A percentile compares a stretch with the other conserved stretches of the same genome.
These are phyloP conservation scores for Helichrysum umbraculigerum DNA, from an alignment of 129 eudicot genomes.

Conservation along the genomic window DNA sequence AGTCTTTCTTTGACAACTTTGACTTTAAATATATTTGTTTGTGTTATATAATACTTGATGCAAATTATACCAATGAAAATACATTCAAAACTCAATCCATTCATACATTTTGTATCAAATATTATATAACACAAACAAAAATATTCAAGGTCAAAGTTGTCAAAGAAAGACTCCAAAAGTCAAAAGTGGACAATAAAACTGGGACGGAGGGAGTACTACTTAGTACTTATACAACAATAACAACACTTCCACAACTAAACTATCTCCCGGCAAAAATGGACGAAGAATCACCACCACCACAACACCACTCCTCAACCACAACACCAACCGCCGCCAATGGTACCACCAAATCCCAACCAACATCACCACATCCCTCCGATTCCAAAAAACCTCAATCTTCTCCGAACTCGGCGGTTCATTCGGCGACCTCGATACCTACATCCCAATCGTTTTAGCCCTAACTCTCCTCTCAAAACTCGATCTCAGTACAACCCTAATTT, in stretches of 20 bases:
- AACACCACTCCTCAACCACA: slow-evolving; percentile 43
- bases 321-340: slow-evolving; percentile 33
- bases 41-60: no score
- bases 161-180: no score
- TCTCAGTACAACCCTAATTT: slow-evolving; percentile 70
- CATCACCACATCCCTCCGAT: slow-evolving; percentile 47
- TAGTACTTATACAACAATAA: neutral
- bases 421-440: slow-evolving; percentile 83
- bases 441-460: slow-evolving; percentile 73
- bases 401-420: slow-evolving; percentile 76
- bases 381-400: slow-evolving; percentile 52
- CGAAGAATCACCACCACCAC: slow-evolving; percentile 40
- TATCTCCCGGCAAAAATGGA: slow-evolving; percentile 27
- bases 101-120: no score
- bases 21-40: no score
- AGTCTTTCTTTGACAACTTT: no score
- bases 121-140: no score
- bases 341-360: slow-evolving; percentile 42
- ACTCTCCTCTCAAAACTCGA: slow-evolving; percentile 68
- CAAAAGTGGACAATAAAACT: no score
- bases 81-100: no score
- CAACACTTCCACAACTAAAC: neutral
- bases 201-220: no score
- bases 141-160: no score
- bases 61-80: no score